phyloP scores from a whole-genome alignment of 305 asterid genomes.

The Fraxinus sp. region DNA sequence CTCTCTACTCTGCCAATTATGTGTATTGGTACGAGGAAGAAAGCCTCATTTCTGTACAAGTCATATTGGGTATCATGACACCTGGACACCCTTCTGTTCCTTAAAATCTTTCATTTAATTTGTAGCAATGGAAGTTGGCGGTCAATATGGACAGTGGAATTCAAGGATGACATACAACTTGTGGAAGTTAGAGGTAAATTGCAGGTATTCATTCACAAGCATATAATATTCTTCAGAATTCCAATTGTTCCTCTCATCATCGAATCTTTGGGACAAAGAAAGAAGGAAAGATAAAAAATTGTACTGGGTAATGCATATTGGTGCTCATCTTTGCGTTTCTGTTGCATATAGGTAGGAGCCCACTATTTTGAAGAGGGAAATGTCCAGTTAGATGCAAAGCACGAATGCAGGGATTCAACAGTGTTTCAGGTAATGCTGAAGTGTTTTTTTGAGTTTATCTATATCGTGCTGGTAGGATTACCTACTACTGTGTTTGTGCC shows the following conservation, averaged over 20 bases:
- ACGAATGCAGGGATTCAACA: conserved; percentile 82
- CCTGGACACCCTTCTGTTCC: conserved; percentile 14
- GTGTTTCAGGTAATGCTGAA: conserved; percentile 61
- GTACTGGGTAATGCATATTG: neutral
- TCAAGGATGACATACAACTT: conserved; percentile 71
- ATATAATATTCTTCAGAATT: conserved; percentile 17
- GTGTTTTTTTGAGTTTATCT: conserved; percentile 25
- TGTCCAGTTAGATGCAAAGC: conserved; percentile 89
- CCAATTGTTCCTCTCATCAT: neutral
- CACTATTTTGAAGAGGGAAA: conserved; percentile 99
- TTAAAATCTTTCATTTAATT: conserved; percentile 31
- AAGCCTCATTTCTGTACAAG: conserved; percentile 11
- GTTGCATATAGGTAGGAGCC: conserved; percentile 73
- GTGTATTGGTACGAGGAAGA: conserved; percentile 4
- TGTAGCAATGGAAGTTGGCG: conserved; percentile 95
- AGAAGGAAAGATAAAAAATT: neutral
- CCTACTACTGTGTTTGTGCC: conserved; percentile 8
- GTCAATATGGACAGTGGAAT: conserved; percentile 72
- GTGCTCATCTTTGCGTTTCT: conserved; percentile 5
- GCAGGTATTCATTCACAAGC: conserved; percentile 54
- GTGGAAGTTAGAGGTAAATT: conserved; percentile 78
- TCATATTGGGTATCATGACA: conserved; percentile 11
- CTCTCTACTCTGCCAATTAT: neutral
- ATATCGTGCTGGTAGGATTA: conserved; percentile 28
- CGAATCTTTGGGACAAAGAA: neutral